These are phyloP conservation scores for Metarhizium guizhouense DNA, from an alignment of 2,329 filamentous ascomycete genomes.

Conservation along the genomic window DNA sequence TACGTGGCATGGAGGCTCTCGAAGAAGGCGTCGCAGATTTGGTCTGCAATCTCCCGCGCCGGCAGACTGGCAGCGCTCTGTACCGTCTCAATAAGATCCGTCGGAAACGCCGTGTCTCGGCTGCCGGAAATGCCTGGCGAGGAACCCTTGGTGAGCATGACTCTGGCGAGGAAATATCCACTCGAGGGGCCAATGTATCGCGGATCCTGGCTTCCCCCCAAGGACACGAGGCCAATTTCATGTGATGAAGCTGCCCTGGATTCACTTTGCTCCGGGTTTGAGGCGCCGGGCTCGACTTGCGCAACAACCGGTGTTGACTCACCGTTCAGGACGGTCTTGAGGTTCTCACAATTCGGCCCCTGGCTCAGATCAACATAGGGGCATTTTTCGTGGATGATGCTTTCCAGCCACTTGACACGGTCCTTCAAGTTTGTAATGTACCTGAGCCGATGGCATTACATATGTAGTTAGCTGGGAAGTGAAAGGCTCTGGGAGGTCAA, in stretches of 20 bases:
- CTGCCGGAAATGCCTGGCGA: not conserved
- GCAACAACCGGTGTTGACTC: no score
- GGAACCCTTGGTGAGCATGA: constrained; percentile 27
- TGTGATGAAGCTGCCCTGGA: no score
- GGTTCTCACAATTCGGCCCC: no score
- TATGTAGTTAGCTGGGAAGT: not conserved
- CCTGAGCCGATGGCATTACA: constrained; percentile 4
- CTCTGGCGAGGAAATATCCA: constrained; percentile 42
- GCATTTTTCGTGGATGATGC: constrained; percentile 26
- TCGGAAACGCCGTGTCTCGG: no score
- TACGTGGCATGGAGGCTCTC: constrained; percentile 37
- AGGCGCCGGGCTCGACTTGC: no score
- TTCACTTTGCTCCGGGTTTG: no score
- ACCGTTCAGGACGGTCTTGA: no score
- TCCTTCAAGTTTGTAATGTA: constrained; percentile 19
- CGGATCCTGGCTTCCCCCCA: constrained; percentile 36
- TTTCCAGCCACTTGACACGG: constrained; percentile 31
- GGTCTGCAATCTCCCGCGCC: constrained; percentile 23
- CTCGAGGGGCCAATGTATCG: constrained; percentile 48
- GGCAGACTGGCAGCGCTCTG: constrained; percentile 23
- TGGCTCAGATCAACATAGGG: no score
- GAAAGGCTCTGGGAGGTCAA: not conserved
- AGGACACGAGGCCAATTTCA: constrained; percentile 16
- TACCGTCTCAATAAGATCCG: no score
- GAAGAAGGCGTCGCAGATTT: constrained; percentile 38